These are phyloP conservation scores for Persicaria tinctoria DNA, from an alignment of 148 eudicot genomes.

Conservation along the genomic window DNA sequence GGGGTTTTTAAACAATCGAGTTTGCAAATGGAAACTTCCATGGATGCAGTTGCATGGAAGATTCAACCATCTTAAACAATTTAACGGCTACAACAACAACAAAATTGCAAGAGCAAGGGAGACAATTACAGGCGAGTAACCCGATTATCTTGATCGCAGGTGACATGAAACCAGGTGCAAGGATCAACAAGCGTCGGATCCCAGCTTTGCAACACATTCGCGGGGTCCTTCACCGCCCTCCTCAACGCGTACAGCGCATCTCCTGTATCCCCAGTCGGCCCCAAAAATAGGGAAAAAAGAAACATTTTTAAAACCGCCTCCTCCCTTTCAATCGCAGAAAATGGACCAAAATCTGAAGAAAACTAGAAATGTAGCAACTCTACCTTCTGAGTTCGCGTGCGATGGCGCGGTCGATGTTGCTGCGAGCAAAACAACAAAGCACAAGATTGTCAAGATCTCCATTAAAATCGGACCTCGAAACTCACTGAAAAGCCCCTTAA, in stretches of 20 bases:
- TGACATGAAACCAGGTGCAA: slow-evolving; percentile 92
- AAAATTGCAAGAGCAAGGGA: not conserved
- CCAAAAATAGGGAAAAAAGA: not conserved
- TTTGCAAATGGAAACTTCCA: not conserved
- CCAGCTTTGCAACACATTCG: slow-evolving; percentile 71
- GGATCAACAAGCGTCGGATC: slow-evolving; percentile 94
- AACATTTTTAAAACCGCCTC: not conserved
- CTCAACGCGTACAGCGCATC: slow-evolving; percentile 72
- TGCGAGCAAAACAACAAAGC: slow-evolving; percentile 19
- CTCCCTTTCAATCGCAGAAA: not conserved
- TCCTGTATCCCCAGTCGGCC: slow-evolving; percentile 25
- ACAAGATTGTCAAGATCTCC: slow-evolving; percentile 23
- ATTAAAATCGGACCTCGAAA: slow-evolving; percentile 1
- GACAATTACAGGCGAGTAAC: slow-evolving; percentile 67
- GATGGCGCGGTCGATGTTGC: slow-evolving; percentile 1
- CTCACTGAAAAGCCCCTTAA: not conserved
- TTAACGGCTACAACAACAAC: not conserved
- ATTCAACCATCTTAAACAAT: not conserved
- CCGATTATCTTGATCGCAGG: slow-evolving; percentile 54
- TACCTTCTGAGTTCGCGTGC: slow-evolving; percentile 48
- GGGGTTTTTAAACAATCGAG: not conserved
- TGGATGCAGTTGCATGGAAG: not conserved
- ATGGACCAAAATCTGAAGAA: not conserved
- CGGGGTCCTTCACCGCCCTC: slow-evolving; percentile 49
- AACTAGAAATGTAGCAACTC: not conserved